These are phyloP conservation scores for Coemansia sp. DNA, from an alignment of 192 early-diverging fungal species.

Conservation along the genomic window DNA sequence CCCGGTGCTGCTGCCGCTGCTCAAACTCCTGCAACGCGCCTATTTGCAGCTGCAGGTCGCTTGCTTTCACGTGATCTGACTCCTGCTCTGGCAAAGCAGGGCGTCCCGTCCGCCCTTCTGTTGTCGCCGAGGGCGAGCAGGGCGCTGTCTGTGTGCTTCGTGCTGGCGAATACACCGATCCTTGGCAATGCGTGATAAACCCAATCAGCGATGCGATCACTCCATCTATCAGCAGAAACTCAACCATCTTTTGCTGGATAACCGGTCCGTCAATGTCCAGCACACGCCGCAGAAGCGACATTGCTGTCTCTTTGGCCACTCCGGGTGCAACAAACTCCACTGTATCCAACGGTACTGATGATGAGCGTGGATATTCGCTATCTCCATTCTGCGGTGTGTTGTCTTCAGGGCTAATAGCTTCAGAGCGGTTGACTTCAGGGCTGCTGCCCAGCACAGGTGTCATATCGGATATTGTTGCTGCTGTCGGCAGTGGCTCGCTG, in stretches of 20 bases:
- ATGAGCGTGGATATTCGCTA: slow-evolving; percentile 8
- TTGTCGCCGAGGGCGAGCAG: slow-evolving; percentile 28
- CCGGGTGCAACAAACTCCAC: slow-evolving; percentile 53
- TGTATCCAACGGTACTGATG: slow-evolving; percentile 36
- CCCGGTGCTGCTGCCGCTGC: slow-evolving; percentile 29
- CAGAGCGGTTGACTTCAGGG: too few species aligned
- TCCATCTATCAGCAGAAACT: slow-evolving; percentile 55
- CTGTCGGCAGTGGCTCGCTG: not conserved
- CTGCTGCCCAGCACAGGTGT: not conserved
- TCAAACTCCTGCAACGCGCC: slow-evolving; percentile 40
- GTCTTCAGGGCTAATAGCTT: not conserved
- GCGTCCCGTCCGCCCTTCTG: slow-evolving; percentile 1
- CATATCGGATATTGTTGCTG: not conserved
- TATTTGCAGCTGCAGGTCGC: slow-evolving; percentile 14
- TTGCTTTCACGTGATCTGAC: not conserved
- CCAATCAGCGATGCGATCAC: slow-evolving; percentile 53
- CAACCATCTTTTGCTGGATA: slow-evolving; percentile 56
- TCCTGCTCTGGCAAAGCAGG: not conserved
- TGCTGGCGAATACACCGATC: slow-evolving; percentile 41
- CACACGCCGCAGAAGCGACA: slow-evolving; percentile 46
- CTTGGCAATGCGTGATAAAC: slow-evolving; percentile 50
- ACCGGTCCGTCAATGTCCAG: slow-evolving; percentile 52
- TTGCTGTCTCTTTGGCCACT: slow-evolving; percentile 46
- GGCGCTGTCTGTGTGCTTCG: slow-evolving; percentile 30
- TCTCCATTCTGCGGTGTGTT: not conserved